These are phyloP conservation scores for Arthrobotrys pseudoclavata DNA, from an alignment of 2,329 filamentous ascomycete genomes.

Conservation along the genomic window DNA sequence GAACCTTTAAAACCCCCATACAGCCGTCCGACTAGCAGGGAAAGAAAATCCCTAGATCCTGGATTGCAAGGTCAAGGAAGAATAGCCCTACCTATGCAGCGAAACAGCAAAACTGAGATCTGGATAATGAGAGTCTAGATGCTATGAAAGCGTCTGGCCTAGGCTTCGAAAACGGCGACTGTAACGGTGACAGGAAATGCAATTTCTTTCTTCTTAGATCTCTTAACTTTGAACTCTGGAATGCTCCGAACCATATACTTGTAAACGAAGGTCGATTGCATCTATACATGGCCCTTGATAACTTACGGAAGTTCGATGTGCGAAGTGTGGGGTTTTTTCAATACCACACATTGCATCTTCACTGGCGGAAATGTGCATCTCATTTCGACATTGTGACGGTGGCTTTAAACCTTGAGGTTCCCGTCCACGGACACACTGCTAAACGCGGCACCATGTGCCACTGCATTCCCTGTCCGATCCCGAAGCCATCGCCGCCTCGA, in stretches of 20 bases:
- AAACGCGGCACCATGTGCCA: slow-evolving; percentile 41
- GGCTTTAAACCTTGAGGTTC: slow-evolving; percentile 30
- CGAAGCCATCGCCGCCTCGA: slow-evolving; percentile 40
- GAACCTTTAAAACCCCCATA: slow-evolving; percentile 51
- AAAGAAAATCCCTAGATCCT: slow-evolving; percentile 53
- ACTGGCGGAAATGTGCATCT: slow-evolving; percentile 40
- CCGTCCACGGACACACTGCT: slow-evolving; percentile 35
- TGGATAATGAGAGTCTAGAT: slow-evolving; percentile 18
- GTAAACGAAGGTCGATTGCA: slow-evolving; percentile 5
- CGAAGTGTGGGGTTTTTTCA: slow-evolving; percentile 19
- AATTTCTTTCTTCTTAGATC: background rate
- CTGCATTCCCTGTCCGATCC: slow-evolving; percentile 36
- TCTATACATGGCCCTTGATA: background rate
- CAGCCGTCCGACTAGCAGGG: slow-evolving; percentile 38
- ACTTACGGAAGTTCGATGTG: slow-evolving; percentile 10
- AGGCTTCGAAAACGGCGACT: slow-evolving; percentile 25
- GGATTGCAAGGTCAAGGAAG: slow-evolving; percentile 56
- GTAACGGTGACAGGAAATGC: slow-evolving; percentile 17
- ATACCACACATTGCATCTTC: slow-evolving; percentile 13
- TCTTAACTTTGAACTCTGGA: background rate
- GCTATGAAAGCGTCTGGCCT: slow-evolving; percentile 20
- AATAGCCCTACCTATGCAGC: slow-evolving; percentile 36
- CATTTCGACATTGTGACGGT: slow-evolving; percentile 43
- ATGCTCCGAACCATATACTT: slow-evolving; percentile 9
- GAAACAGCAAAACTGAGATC: slow-evolving; percentile 23